Conservation (phyloP, 2,329 filamentous ascomycete genomes). For the Penicillium polonicum region DNA sequence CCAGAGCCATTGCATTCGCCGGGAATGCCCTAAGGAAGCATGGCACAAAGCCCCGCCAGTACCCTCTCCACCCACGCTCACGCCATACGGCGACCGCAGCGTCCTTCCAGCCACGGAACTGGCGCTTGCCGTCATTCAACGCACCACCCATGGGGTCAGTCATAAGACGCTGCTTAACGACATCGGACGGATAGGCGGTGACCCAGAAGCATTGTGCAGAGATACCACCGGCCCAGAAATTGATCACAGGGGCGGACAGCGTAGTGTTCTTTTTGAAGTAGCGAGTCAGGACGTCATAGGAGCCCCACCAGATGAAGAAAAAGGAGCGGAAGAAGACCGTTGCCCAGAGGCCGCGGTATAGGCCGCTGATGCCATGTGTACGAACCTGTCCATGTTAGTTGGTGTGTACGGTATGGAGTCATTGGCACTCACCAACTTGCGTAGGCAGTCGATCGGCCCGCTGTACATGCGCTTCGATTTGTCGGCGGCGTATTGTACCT, state of each 20-base stretch:
- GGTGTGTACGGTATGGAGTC: neutral
- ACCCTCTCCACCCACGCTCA: slow-evolving; percentile 75
- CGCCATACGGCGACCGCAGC: slow-evolving; percentile 74
- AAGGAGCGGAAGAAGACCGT: slow-evolving; percentile 87
- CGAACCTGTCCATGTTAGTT: slow-evolving; percentile 35
- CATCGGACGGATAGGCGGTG: slow-evolving; percentile 85
- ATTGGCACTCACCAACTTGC: slow-evolving; percentile 54
- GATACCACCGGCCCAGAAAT: slow-evolving; percentile 95
- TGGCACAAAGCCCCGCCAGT: slow-evolving; percentile 90
- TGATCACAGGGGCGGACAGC: slow-evolving; percentile 75
- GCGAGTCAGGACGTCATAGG: slow-evolving; percentile 80
- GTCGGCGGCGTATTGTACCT: slow-evolving; percentile 84
- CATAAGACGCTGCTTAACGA: slow-evolving; percentile 97
- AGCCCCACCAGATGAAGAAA: slow-evolving; percentile 99
- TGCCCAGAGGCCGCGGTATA: slow-evolving; percentile 82
- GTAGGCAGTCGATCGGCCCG: slow-evolving; percentile 80
- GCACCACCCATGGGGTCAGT: slow-evolving; percentile 79
- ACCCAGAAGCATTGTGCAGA: slow-evolving; percentile 95
- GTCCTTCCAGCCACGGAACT: slow-evolving; percentile 74
- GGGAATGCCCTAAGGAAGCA: slow-evolving; percentile 94
- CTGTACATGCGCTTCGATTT: slow-evolving; percentile 77
- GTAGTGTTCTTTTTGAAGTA: slow-evolving; percentile 64
- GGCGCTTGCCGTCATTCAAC: slow-evolving; percentile 64
- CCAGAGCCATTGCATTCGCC: slow-evolving; percentile 88
- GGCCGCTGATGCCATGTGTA: slow-evolving; percentile 70